Evolutionary conservation across 2,329 filamentous ascomycete genomes (phyloP).

Genomic region (Monilinia vaccinii-corymbosi): DNA sequence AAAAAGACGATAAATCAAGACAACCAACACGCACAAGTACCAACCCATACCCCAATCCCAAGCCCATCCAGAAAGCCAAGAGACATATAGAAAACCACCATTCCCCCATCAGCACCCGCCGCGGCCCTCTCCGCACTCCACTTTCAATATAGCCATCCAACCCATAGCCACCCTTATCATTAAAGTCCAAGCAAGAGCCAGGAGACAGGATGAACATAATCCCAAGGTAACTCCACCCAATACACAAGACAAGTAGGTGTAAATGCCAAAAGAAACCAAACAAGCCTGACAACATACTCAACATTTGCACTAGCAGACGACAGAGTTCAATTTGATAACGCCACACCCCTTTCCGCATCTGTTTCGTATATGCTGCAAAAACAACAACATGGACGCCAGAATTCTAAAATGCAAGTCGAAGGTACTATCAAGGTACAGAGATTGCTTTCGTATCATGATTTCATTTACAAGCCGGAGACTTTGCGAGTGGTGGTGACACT

Average conservation of each 20-base stretch:
- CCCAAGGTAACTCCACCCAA: not conserved
- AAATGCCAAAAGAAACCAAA: slow-evolving; percentile 5
- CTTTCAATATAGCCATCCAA: slow-evolving; percentile 6
- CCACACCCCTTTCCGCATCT: slow-evolving; percentile 6
- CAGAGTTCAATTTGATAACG: slow-evolving; percentile 4
- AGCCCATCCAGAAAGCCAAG: not conserved
- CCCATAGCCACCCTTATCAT: not conserved
- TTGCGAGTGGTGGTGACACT: slow-evolving; percentile 39
- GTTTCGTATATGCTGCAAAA: slow-evolving; percentile 6
- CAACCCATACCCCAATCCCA: not conserved
- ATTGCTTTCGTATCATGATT: slow-evolving; percentile 12
- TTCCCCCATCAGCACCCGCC: not conserved
- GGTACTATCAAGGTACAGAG: slow-evolving; percentile 23
- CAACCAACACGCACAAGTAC: not conserved
- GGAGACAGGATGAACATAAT: not conserved
- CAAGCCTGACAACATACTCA: slow-evolving; percentile 3
- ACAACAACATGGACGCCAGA: slow-evolving; percentile 6
- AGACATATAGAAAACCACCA: not conserved
- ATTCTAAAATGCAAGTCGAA: slow-evolving; percentile 13
- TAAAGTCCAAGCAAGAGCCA: not conserved
- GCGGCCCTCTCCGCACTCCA: not conserved
- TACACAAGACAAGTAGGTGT: slow-evolving; percentile 3
- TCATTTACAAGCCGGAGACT: slow-evolving; percentile 27
- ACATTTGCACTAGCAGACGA: slow-evolving; percentile 10
- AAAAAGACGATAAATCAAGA: not conserved